phyloP scores from a whole-genome alignment of 768 basidiomycete species.

The Sporobolomyces pararoseus region DNA sequence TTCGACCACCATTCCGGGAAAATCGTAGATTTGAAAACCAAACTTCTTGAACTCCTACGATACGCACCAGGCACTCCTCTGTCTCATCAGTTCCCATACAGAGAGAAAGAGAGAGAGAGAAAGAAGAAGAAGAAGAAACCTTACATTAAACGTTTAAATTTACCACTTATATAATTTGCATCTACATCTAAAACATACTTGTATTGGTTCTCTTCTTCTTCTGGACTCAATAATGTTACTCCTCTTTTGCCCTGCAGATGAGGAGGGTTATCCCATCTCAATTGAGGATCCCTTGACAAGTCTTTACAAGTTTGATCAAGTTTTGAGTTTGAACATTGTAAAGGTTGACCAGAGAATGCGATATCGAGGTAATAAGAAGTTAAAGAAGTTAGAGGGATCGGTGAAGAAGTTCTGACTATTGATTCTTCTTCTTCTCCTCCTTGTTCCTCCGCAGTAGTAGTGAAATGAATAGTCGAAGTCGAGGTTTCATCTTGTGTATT shows the following conservation, averaged over 20 bases:
- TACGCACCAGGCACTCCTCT: no score
- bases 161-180: conserved; percentile 36
- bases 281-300: conserved; percentile 13
- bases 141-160: conserved; percentile 31
- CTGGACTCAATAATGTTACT: no score
- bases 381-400: conserved; percentile 1
- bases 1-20: conserved; percentile 53
- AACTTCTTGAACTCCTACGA: conserved; percentile 22
- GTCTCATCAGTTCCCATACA: no score
- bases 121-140: neutral
- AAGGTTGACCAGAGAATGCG: conserved; percentile 36
- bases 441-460: no score
- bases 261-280: conserved; percentile 32
- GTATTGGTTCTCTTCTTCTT: conserved; percentile 43
- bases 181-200: conserved; percentile 46
- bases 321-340: conserved; percentile 34
- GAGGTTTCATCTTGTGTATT: no score
- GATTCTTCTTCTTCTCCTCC: neutral
- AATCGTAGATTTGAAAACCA: conserved; percentile 52
- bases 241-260: neutral
- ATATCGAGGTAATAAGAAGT: conserved; percentile 42
- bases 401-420: conserved; percentile 2
- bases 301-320: conserved; percentile 40
- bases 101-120: no score
- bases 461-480: no score